These are phyloP conservation scores for Candida boleticola DNA, from an alignment of 805 yeast species.

Conservation along the genomic window DNA sequence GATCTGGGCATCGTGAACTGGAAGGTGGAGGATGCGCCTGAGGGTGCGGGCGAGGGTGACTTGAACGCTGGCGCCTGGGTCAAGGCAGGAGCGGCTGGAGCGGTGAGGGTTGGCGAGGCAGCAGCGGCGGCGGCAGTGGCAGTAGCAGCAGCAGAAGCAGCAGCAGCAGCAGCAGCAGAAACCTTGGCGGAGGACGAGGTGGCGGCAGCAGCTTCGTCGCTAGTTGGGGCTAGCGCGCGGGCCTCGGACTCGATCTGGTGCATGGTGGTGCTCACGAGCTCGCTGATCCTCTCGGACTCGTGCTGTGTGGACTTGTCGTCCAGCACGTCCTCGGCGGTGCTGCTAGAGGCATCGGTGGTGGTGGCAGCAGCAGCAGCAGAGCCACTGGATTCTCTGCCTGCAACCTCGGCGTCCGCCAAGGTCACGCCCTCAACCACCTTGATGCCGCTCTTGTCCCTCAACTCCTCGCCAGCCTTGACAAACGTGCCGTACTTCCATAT, in stretches of 20 bases:
- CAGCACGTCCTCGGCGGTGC: not conserved
- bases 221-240: not conserved
- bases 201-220: not conserved
- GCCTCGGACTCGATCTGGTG: not conserved
- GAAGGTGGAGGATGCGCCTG: not conserved
- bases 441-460: not conserved
- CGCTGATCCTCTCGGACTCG: not conserved
- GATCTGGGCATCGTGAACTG: not conserved
- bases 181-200: not conserved
- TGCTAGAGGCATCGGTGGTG: not conserved
- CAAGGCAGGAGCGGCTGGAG: not conserved
- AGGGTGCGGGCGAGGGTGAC: not conserved
- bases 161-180: not conserved
- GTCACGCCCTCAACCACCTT: slow-evolving; percentile 2
- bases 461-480: slow-evolving; percentile 3
- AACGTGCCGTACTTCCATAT: slow-evolving; percentile 40
- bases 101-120: not conserved
- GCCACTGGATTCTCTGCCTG: not conserved
- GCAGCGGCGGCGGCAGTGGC: not conserved
- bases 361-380: too few relatives aligned
- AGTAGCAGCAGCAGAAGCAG: not conserved
- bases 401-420: not conserved
- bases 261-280: not conserved
- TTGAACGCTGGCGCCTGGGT: not conserved
- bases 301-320: not conserved